These are phyloP conservation scores for Nicotiana noctiflora DNA, from an alignment of 257 asterid genomes.

Conservation along the genomic window DNA sequence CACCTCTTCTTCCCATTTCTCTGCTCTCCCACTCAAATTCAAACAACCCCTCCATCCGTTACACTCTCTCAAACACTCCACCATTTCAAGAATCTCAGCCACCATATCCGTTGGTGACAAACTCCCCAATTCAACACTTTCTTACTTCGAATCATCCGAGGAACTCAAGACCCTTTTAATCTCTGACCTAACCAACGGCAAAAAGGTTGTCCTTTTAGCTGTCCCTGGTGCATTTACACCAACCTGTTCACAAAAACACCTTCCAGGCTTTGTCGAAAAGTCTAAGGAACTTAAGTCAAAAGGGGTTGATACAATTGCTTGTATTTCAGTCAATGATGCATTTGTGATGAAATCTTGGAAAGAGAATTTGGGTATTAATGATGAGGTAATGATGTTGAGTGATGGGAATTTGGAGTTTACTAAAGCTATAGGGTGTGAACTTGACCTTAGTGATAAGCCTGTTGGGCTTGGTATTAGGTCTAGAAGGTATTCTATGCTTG, in stretches of 20 bases:
- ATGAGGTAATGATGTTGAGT: slow-evolving; percentile 73
- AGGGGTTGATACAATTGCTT: slow-evolving; percentile 80
- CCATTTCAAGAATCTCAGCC: slow-evolving; percentile 53
- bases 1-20: slow-evolving; percentile 26
- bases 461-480: slow-evolving; percentile 89
- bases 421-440: slow-evolving; percentile 73
- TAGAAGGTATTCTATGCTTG: slow-evolving; percentile 76
- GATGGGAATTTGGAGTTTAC: slow-evolving; percentile 84
- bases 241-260: slow-evolving; percentile 88
- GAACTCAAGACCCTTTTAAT: slow-evolving; percentile 76
- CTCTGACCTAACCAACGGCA: slow-evolving; percentile 68
- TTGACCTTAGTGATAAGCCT: slow-evolving; percentile 90
- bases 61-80: slow-evolving; percentile 16
- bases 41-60: neutral
- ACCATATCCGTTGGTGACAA: slow-evolving; percentile 74
- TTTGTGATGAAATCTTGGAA: slow-evolving; percentile 34
- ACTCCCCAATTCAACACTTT: slow-evolving; percentile 76
- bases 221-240: slow-evolving; percentile 99
- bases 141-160: slow-evolving; percentile 72
- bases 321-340: slow-evolving; percentile 79
- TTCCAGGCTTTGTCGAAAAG: slow-evolving; percentile 73
- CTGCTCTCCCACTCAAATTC: neutral
- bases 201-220: slow-evolving; percentile 63
- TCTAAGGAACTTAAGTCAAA: slow-evolving; percentile 72
- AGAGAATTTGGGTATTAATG: slow-evolving; percentile 51